These are phyloP conservation scores for Trichoderma lentiforme DNA, from an alignment of 2,329 filamentous ascomycete genomes.

Conservation along the genomic window DNA sequence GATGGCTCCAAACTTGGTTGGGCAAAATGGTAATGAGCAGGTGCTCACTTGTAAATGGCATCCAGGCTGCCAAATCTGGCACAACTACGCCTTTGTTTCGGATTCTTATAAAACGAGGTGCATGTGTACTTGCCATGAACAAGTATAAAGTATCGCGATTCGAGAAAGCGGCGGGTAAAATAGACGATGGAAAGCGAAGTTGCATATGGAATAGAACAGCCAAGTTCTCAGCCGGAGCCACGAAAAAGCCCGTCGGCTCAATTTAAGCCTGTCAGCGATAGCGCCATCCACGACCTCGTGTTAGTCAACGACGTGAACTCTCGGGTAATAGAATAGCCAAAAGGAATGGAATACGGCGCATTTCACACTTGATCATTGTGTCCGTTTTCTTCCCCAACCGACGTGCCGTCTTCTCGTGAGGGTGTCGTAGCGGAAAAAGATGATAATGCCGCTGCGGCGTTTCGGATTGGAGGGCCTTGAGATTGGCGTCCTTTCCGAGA, in stretches of 20 bases:
- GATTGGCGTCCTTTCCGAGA: neutral
- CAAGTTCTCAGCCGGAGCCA: neutral
- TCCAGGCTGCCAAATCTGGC: neutral
- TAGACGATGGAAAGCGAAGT: neutral
- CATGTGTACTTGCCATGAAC: neutral
- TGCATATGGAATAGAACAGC: neutral
- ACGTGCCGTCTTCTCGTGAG: neutral
- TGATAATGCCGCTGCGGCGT: neutral
- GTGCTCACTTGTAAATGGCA: neutral
- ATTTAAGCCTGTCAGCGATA: neutral
- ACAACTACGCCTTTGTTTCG: neutral
- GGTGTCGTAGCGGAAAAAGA: neutral
- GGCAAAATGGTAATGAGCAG: neutral
- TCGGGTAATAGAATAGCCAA: neutral
- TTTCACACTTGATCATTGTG: neutral
- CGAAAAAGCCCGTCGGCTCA: neutral
- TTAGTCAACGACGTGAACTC: neutral
- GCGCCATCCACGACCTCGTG: neutral
- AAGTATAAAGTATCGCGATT: neutral
- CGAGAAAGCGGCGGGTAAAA: neutral
- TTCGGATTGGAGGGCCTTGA: neutral
- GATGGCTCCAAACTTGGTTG: neutral
- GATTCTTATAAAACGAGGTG: neutral
- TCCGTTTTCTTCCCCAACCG: neutral
- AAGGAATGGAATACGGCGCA: neutral